A percentile compares a stretch with the other conserved stretches of the same genome.
These are phyloP conservation scores for Neurospora sp. DNA, from an alignment of 2,329 filamentous ascomycete species.

Conservation along the genomic window DNA sequence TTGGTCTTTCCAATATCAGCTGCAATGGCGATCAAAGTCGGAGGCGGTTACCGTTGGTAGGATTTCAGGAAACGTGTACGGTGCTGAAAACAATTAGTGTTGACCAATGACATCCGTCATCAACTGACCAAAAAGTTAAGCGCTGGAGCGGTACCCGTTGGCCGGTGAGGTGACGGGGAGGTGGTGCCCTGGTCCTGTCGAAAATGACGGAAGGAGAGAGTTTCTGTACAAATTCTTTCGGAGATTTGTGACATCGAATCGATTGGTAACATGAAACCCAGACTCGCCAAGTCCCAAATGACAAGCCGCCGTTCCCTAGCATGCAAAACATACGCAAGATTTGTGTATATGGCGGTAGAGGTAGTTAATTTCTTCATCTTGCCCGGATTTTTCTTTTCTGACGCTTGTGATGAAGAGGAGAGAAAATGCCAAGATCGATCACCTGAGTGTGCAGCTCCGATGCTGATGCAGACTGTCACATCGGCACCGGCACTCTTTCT, in stretches of 20 bases:
- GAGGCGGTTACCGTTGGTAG: background rate
- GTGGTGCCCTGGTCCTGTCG: background rate
- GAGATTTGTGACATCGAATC: background rate
- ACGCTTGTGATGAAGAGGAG: background rate
- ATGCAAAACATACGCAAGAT: background rate
- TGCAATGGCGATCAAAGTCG: background rate
- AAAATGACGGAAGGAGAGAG: background rate
- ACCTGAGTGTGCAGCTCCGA: background rate
- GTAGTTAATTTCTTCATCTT: background rate
- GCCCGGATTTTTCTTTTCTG: background rate
- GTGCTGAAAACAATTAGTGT: background rate
- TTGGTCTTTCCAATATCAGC: background rate
- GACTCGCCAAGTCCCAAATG: background rate
- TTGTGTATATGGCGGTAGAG: background rate
- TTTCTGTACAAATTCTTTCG: background rate
- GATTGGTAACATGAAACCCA: background rate
- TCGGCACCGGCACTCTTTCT: background rate
- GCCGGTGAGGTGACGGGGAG: background rate
- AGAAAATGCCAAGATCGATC: background rate
- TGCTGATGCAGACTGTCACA: background rate
- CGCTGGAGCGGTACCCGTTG: background rate
- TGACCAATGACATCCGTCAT: background rate
- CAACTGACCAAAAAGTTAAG: background rate
- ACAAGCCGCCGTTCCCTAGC: background rate
- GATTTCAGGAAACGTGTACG: background rate